phyloP scores from a whole-genome alignment of 139 green algal genomes.

The Closterium sp. region DNA sequence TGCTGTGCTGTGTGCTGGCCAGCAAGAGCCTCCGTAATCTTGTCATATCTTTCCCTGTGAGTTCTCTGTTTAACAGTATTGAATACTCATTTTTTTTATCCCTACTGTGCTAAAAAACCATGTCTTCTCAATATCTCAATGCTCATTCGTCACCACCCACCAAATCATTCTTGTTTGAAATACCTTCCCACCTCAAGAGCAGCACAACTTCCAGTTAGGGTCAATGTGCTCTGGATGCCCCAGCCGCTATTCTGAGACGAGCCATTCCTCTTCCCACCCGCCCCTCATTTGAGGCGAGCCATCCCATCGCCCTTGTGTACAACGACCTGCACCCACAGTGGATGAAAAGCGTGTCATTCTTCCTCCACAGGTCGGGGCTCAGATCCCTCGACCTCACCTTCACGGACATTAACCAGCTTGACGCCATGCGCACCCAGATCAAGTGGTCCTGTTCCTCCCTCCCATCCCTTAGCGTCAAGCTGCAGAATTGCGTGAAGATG shows the following conservation, averaged over 20 bases:
- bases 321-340: background rate
- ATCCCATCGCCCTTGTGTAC: background rate
- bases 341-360: background rate
- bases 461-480: background rate
- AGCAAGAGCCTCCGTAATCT: background rate
- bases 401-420: background rate
- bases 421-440: background rate
- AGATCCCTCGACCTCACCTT: background rate
- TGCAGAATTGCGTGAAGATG: background rate
- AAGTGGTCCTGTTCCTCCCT: background rate
- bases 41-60: background rate
- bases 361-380: background rate
- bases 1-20: background rate
- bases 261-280: no score
- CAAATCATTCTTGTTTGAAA: no score
- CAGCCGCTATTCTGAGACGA: no score
- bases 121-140: background rate
- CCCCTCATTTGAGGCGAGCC: background rate
- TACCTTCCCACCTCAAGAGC: no score
- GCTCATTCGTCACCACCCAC: no score
- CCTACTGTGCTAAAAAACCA: background rate
- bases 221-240: no score
- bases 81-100: background rate
- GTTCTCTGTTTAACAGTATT: background rate
- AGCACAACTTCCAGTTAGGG: no score